Percentiles rank a stretch among this genome's conserved stretches.
Conservation (phyloP, 352 stramenopile genomes). For the Aphanomyces euteiches region DNA sequence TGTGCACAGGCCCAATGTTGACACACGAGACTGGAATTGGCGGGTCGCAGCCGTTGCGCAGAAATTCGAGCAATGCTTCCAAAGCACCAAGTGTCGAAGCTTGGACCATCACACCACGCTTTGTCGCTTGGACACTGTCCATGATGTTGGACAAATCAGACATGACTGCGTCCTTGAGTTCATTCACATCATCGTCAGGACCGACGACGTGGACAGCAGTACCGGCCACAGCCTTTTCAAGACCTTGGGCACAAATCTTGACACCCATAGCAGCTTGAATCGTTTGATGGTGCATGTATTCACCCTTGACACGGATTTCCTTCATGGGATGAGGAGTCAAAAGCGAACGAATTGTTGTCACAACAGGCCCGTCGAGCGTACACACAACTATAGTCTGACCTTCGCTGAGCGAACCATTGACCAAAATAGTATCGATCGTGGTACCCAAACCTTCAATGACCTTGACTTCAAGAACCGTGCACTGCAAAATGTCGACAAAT, state of each 20-base stretch:
- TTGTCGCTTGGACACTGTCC: conserved; percentile 94
- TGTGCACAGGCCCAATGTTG: conserved; percentile 97
- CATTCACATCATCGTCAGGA: conserved; percentile 95
- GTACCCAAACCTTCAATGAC: conserved; percentile 98
- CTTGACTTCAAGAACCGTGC: conserved; percentile 99
- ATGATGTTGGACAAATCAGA: conserved; percentile 93
- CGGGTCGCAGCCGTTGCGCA: conserved; percentile 88
- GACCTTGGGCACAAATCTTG: conserved; percentile 96
- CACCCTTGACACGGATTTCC: conserved; percentile 94
- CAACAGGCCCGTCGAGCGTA: conserved; percentile 96
- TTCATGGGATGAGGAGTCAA: conserved; percentile 97
- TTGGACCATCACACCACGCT: conserved; percentile 97
- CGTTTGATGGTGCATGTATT: conserved; percentile 95
- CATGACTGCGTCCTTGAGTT: conserved; percentile 97
- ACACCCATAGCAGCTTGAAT: conserved; percentile 98
- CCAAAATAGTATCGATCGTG: conserved; percentile 98
- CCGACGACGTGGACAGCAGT: conserved; percentile 97
- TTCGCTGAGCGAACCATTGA: conserved; percentile 95
- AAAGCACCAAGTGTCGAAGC: conserved; percentile 97
- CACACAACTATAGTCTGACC: conserved; percentile 97
- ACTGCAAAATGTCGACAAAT: conserved; percentile 91
- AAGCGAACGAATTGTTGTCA: conserved; percentile 95
- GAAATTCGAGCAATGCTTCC: conserved; percentile 97
- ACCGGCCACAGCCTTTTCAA: conserved; percentile 98
- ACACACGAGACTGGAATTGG: conserved; percentile 93